phyloP scores from a whole-genome alignment of 148 eudicot species.

The Nyssa sinensis region DNA sequence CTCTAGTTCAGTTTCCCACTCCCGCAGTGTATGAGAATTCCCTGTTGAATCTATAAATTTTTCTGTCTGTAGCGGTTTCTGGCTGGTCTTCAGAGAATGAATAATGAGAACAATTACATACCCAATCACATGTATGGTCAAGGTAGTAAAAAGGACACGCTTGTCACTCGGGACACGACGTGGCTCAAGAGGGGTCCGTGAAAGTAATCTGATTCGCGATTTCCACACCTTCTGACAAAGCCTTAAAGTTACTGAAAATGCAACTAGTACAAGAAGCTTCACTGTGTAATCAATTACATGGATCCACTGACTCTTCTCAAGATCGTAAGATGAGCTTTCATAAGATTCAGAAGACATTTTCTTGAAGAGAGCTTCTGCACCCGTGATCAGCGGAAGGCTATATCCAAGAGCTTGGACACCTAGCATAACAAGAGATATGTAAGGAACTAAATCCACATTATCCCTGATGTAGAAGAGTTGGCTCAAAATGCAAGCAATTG shows the following conservation, averaged over 20 bases:
- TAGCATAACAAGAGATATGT: slow-evolving; percentile 78
- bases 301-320: slow-evolving; percentile 52
- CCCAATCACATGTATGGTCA: slow-evolving; percentile 56
- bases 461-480: slow-evolving; percentile 52
- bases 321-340: slow-evolving; percentile 44
- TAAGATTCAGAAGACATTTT: slow-evolving; percentile 37
- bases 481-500: slow-evolving; percentile 60
- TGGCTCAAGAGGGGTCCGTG: slow-evolving; percentile 46
- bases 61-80: slow-evolving; percentile 35
- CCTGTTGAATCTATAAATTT: slow-evolving; percentile 39
- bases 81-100: slow-evolving; percentile 44
- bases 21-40: slow-evolving; percentile 30
- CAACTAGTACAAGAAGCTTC: slow-evolving; percentile 67
- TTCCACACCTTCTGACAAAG: slow-evolving; percentile 83
- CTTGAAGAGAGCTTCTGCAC: slow-evolving; percentile 52
- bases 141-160: slow-evolving; percentile 46
- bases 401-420: slow-evolving; percentile 88
- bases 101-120: slow-evolving; percentile 49
- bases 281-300: slow-evolving; percentile 57
- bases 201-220: slow-evolving; percentile 51
- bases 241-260: slow-evolving; percentile 57
- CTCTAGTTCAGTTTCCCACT: slow-evolving; percentile 69
- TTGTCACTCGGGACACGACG: slow-evolving; percentile 63
- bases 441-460: slow-evolving; percentile 56
- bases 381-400: slow-evolving; percentile 65